Evolutionary conservation across 495 filamentous ascomycete species (phyloP), one percentile per base, ranked within the genome.

Genomic region (Neurospora sp.): DNA sequence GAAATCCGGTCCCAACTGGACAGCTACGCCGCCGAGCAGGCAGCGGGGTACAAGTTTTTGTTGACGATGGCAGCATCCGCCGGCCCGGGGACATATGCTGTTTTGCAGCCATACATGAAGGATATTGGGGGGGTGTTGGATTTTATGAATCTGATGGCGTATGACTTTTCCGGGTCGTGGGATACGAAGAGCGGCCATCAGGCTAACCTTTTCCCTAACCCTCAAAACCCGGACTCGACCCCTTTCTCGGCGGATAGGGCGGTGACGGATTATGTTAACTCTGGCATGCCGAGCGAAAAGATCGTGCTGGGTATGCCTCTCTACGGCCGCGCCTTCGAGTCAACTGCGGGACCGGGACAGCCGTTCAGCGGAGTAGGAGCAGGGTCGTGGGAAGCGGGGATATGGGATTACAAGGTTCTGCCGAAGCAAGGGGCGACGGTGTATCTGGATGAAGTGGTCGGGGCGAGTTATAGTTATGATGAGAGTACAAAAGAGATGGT

Each of bases 71-170:
- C 94, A 53, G 90, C 80, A 0, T 79, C 82, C 4, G 80, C 82
- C 74, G 90, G 89, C 1, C 82, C 91, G 1, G 77, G 78, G 31
- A 90, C 95, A 79, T 96, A 92, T 81, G 80, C 83, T 20, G 89
- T 89, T 73, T 82, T 97, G 69, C 84, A 87, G 38, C 22, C 53
- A 0, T 61, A 31, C 10, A 84, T 97, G 3, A 74, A 76, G 8
- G 82, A 87, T 18, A 92, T 98, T 87, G 89, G 90, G 27, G 76
- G 79, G 12, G 84, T 88, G 38, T 80, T 97, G 44, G 95, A 98
- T 81, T 92, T 93, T 78, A 93, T 93, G 87, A 95, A 96, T 80
- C 84, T 97, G 20, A 94, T 95, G 90, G 88, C 88, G 35, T 93
- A 93, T 74, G 91, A 93, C 77, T 93, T 89, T 73, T 82, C 88